A percentile compares a stretch with the other conserved stretches of the same genome.
phyloP scores from a whole-genome alignment of 2,329 filamentous ascomycete genomes.

The Penicillium janthinellum region DNA sequence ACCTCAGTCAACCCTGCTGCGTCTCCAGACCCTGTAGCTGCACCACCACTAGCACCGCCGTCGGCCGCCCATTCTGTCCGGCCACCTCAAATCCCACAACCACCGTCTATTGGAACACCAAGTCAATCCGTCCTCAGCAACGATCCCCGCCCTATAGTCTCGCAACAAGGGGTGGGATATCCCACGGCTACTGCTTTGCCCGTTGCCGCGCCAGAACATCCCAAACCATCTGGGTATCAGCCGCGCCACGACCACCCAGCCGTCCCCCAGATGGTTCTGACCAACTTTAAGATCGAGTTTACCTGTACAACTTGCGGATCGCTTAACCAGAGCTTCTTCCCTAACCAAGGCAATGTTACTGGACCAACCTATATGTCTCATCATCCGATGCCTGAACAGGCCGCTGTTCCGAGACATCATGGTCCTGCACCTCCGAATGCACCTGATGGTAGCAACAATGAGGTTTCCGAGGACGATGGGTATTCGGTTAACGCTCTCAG shows the following conservation, averaged over 20 bases:
- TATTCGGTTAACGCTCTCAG: constrained; percentile 29
- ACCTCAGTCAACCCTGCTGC: constrained; percentile 28
- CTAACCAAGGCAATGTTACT: constrained; percentile 41
- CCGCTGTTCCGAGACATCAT: constrained; percentile 19
- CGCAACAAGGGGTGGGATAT: constrained; percentile 28
- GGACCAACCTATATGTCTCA: constrained; percentile 32
- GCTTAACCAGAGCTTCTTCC: constrained; percentile 43
- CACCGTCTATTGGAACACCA: constrained; percentile 26
- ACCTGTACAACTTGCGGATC: constrained; percentile 42
- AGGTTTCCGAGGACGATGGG: constrained; percentile 24
- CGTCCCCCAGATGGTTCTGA: constrained; percentile 35
- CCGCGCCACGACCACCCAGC: constrained; percentile 28
- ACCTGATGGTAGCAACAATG: constrained; percentile 17
- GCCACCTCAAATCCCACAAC: constrained; percentile 23
- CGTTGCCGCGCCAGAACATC: constrained; percentile 21
- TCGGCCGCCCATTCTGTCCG: constrained; percentile 26
- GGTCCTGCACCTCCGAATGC: constrained; percentile 23
- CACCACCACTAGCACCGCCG: constrained; percentile 20
- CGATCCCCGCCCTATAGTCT: constrained; percentile 27
- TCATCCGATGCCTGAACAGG: constrained; percentile 25
- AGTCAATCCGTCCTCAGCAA: constrained; percentile 26
- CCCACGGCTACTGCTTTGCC: constrained; percentile 22
- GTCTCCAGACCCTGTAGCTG: constrained; percentile 22
- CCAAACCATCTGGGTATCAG: constrained; percentile 29
- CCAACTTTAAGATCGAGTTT: constrained; percentile 45